Percentiles rank a stretch among this genome's conserved stretches.
Conservation (phyloP, 176 grass and related monocot genomes). For the Raddia guianensis region DNA sequence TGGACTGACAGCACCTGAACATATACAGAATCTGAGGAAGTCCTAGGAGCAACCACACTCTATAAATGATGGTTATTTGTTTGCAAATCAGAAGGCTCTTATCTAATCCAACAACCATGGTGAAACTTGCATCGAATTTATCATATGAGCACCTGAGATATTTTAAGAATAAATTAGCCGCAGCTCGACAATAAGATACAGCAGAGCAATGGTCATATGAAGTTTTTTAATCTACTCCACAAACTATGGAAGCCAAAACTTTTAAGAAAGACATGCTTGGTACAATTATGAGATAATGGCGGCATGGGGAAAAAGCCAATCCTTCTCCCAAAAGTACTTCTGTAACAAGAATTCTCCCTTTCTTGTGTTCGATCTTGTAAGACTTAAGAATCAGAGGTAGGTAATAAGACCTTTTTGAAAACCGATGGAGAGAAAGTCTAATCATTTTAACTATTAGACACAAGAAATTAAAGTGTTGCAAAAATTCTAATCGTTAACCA, state of each 20-base stretch:
- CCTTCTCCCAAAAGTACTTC: neutral
- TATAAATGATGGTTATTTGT: neutral
- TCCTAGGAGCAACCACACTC: neutral
- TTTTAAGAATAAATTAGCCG: constrained; percentile 10
- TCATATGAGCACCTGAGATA: constrained; percentile 35
- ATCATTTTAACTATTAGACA: neutral
- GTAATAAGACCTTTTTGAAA: too few relatives aligned
- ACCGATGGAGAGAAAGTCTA: too few relatives aligned
- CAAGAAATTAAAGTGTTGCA: neutral
- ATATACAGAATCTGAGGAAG: constrained; percentile 19
- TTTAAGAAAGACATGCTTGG: neutral
- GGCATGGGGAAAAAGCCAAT: neutral
- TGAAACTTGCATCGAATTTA: constrained; percentile 9
- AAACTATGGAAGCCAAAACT: neutral
- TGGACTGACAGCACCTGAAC: constrained; percentile 3
- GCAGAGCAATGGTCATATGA: neutral
- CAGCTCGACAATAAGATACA: neutral
- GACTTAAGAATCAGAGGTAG: neutral
- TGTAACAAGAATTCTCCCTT: constrained; percentile 10
- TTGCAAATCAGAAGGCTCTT: constrained; percentile 15
- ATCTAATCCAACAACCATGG: constrained; percentile 10
- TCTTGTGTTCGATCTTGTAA: neutral
- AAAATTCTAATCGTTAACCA: neutral
- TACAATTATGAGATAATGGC: neutral
- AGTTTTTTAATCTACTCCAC: neutral